Percentiles rank a stretch among this genome's conserved stretches.
Conservation (phyloP, 257 asterid genomes). For the Anisodus tanguticus region DNA sequence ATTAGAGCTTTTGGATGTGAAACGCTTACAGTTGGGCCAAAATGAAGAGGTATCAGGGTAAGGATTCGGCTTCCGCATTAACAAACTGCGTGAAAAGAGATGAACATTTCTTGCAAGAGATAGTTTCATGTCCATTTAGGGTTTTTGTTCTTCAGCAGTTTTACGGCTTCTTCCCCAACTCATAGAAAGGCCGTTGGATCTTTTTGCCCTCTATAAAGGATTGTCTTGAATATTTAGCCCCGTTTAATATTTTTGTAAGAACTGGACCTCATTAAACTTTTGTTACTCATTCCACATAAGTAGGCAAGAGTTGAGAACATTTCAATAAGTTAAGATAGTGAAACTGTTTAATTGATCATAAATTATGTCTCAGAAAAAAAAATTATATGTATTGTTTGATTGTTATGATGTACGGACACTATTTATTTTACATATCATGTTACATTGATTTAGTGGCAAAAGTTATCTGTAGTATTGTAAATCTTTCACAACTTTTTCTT, state of each 20-base stretch:
- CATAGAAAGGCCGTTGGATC: neutral
- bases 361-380: neutral
- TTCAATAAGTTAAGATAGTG: neutral
- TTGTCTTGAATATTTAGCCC: neutral
- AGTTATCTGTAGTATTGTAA: neutral
- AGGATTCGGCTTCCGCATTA: neutral
- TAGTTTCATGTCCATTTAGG: neutral
- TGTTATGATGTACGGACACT: neutral
- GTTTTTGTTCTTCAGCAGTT: conserved; percentile 8
- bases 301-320: neutral
- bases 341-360: neutral
- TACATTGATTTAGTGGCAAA: neutral
- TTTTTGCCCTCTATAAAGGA: neutral
- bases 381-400: neutral
- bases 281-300: neutral
- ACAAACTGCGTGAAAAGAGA: neutral
- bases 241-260: neutral
- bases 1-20: conserved; percentile 12
- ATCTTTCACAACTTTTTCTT: too few relatives aligned
- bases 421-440: neutral
- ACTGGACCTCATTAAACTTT: neutral
- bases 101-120: neutral
- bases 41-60: neutral
- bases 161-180: neutral
- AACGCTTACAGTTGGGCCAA: neutral